Evolutionary conservation across 2,329 filamentous ascomycete genomes (phyloP).

Genomic region (Xylaria sp.): DNA sequence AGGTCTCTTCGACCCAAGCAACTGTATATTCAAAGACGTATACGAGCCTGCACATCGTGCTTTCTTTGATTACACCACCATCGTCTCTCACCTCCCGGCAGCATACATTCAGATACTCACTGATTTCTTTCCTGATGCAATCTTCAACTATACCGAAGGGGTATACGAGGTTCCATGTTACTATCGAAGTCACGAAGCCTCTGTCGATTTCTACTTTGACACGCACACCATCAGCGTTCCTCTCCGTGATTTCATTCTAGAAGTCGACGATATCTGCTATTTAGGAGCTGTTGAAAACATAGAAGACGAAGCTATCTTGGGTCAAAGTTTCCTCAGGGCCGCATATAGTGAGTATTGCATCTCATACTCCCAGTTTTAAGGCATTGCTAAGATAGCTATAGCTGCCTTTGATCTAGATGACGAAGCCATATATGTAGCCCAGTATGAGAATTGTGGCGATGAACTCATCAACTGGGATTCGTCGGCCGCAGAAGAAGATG

Average conservation of each 20-base stretch:
- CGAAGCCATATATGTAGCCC: conserved; percentile 36
- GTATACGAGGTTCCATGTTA: conserved; percentile 34
- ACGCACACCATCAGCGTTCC: conserved; percentile 33
- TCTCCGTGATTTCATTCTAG: conserved; percentile 36
- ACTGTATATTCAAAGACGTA: conserved; percentile 19
- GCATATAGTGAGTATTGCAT: conserved; percentile 35
- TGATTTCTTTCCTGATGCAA: conserved; percentile 26
- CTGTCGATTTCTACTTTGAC: conserved; percentile 36
- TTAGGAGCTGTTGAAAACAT: conserved; percentile 18
- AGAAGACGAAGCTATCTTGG: conserved; percentile 26
- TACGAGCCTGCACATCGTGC: conserved; percentile 14
- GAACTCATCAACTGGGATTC: conserved; percentile 30
- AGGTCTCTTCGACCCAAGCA: conserved; percentile 29
- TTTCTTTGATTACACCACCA: conserved; percentile 30
- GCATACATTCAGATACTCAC: conserved; percentile 16
- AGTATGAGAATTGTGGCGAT: conserved; percentile 39
- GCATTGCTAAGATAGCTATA: conserved; percentile 15
- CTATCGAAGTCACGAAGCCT: conserved; percentile 31
- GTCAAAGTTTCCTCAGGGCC: conserved; percentile 35
- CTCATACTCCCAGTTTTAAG: neutral
- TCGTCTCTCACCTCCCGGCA: conserved; percentile 31
- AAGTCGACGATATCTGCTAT: conserved; percentile 29
- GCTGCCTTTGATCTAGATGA: conserved; percentile 38
- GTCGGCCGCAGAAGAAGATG: conserved; percentile 10
- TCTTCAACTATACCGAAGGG: conserved; percentile 24